These are phyloP conservation scores for Daldinia sp. DNA, from an alignment of 2,329 filamentous ascomycete species.

Conservation along the genomic window DNA sequence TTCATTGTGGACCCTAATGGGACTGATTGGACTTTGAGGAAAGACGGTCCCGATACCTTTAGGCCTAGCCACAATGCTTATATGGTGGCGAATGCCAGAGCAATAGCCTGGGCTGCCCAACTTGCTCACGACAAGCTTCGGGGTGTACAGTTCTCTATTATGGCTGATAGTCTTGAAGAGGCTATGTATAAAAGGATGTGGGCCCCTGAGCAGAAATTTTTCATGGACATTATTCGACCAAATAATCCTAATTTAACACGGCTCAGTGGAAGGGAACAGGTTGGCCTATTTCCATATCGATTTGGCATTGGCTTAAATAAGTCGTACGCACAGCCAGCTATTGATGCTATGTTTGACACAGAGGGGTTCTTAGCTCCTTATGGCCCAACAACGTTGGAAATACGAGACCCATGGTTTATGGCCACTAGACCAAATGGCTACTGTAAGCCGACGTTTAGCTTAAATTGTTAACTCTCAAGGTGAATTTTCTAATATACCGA, in stretches of 20 bases:
- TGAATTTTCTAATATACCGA: background rate
- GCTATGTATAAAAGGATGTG: slow-evolving; percentile 50
- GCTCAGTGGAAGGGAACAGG: slow-evolving; percentile 51
- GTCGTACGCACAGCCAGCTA: slow-evolving; percentile 43
- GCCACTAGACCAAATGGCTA: slow-evolving; percentile 45
- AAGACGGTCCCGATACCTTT: slow-evolving; percentile 52
- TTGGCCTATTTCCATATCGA: slow-evolving; percentile 54
- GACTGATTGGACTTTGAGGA: slow-evolving; percentile 43
- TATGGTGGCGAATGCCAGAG: slow-evolving; percentile 53
- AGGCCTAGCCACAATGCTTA: slow-evolving; percentile 55
- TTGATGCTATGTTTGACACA: slow-evolving; percentile 48
- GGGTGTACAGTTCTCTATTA: slow-evolving; percentile 45
- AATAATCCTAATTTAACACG: slow-evolving; percentile 49
- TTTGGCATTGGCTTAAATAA: slow-evolving; percentile 51
- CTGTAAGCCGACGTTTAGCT: slow-evolving; percentile 31
- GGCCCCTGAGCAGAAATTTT: slow-evolving; percentile 50
- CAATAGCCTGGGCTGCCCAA: slow-evolving; percentile 50
- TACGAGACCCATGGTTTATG: slow-evolving; percentile 51
- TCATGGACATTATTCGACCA: slow-evolving; percentile 50
- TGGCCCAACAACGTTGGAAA: slow-evolving; percentile 54
- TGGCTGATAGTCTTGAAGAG: slow-evolving; percentile 48
- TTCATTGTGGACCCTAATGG: slow-evolving; percentile 49
- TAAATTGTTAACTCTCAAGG: background rate
- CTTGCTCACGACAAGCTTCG: slow-evolving; percentile 46
- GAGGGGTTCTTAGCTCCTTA: slow-evolving; percentile 50